These are phyloP conservation scores for Glarea lozoyensis DNA, from an alignment of 495 filamentous ascomycete genomes.

Conservation along the genomic window DNA sequence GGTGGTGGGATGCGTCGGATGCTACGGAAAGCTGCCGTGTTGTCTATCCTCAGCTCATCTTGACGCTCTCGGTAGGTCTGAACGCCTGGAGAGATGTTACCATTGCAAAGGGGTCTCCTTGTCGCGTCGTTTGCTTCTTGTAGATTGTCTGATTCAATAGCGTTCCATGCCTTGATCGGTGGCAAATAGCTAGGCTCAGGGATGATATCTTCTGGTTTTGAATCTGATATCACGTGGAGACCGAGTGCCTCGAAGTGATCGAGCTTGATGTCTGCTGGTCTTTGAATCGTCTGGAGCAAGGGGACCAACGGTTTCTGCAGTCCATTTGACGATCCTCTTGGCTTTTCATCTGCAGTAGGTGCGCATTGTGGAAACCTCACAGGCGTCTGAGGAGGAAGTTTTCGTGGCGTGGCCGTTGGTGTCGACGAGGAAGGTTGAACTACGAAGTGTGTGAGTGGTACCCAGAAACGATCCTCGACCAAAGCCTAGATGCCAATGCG, in stretches of 20 bases:
- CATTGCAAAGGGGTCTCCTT: constrained; percentile 31
- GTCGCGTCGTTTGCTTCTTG: constrained; percentile 33
- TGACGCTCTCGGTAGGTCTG: constrained; percentile 41
- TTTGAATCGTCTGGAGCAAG: constrained; percentile 36
- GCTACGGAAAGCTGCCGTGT: constrained; percentile 41
- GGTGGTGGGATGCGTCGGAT: constrained; percentile 40
- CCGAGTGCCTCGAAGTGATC: constrained; percentile 39
- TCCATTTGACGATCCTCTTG: constrained; percentile 6
- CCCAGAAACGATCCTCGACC: no score
- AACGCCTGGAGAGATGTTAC: constrained; percentile 38
- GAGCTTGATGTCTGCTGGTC: constrained; percentile 34
- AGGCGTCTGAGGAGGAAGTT: constrained; percentile 43
- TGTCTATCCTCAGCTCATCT: constrained; percentile 39
- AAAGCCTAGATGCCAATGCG: no score
- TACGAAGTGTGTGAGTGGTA: no score
- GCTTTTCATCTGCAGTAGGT: constrained; percentile 21
- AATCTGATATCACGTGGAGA: constrained; percentile 36
- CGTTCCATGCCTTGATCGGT: constrained; percentile 35
- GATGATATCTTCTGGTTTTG: constrained; percentile 32
- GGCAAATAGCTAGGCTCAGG: constrained; percentile 39
- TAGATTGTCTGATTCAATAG: constrained; percentile 32
- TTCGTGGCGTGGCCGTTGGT: constrained; percentile 27
- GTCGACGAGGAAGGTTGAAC: background rate
- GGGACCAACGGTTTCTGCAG: constrained; percentile 29
- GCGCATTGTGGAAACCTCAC: constrained; percentile 38